Percentiles rank a stretch among this genome's conserved stretches.
These are phyloP conservation scores for Blastomyces percursus DNA, from an alignment of 2,329 filamentous ascomycete genomes.

Conservation along the genomic window DNA sequence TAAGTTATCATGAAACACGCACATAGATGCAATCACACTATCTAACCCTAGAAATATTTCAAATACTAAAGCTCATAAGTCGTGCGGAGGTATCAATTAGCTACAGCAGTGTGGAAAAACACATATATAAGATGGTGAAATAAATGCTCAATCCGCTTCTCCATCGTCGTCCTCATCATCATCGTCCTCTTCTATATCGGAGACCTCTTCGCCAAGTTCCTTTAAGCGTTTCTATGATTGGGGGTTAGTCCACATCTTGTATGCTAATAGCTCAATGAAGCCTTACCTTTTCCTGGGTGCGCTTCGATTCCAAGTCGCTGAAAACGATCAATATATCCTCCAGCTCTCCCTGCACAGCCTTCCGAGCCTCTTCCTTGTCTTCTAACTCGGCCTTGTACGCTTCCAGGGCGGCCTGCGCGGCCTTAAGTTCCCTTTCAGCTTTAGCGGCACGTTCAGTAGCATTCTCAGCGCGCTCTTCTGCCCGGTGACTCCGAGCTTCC, in stretches of 20 bases:
- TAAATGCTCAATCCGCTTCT: conserved; percentile 12
- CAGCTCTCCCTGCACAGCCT: conserved; percentile 58
- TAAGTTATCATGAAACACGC: not conserved
- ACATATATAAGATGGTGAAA: not conserved
- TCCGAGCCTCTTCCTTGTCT: conserved; percentile 51
- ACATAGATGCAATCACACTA: not conserved
- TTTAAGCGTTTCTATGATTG: conserved; percentile 49
- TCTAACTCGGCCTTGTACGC: conserved; percentile 25
- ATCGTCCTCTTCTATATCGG: conserved; percentile 62
- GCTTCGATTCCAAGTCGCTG: conserved; percentile 67
- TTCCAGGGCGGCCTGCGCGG: conserved; percentile 20
- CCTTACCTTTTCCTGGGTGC: conserved; percentile 60
- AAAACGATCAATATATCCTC: conserved; percentile 76
- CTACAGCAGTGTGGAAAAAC: not conserved
- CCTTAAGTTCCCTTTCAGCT: conserved; percentile 18
- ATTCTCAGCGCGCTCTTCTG: conserved; percentile 30
- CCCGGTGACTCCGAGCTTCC: conserved; percentile 41
- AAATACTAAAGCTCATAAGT: not conserved
- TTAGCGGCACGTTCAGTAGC: conserved; percentile 19
- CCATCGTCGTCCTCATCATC: conserved; percentile 39
- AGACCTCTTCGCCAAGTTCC: conserved; percentile 58
- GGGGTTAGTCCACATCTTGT: conserved; percentile 15
- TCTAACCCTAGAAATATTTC: not conserved
- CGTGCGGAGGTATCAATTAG: not conserved
- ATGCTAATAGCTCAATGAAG: conserved; percentile 11